Evolutionary conservation across 805 yeast genomes (phyloP).

Genomic region (Suhomyces tanzawaensis): DNA sequence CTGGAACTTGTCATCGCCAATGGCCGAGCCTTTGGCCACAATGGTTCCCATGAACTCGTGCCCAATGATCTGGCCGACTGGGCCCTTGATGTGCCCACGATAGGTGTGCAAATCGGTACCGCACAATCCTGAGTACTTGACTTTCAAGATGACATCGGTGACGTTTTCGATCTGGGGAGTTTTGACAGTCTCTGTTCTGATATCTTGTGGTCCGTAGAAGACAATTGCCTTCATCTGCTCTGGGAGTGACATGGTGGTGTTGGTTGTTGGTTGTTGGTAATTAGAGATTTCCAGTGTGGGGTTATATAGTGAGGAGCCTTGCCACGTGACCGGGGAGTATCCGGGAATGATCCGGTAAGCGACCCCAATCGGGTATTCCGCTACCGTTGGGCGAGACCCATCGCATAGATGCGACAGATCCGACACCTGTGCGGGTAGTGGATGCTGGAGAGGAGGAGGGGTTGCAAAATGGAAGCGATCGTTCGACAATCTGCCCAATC

Average conservation of each 20-base stretch:
- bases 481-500: too few relatives aligned
- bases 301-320: background rate
- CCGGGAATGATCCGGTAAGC: background rate
- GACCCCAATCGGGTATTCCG: too few relatives aligned
- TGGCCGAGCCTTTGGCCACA: constrained; percentile 35
- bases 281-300: background rate
- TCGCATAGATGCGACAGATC: too few relatives aligned
- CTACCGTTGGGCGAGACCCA: too few relatives aligned
- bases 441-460: too few relatives aligned
- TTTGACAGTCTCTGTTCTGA: constrained; percentile 38
- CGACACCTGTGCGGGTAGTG: too few relatives aligned
- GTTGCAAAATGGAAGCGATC: too few relatives aligned
- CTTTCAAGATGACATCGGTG: constrained; percentile 48
- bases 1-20: constrained; percentile 27
- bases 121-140: constrained; percentile 48
- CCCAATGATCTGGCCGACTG: constrained; percentile 45
- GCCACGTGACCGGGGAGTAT: background rate
- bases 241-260: constrained; percentile 6
- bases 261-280: background rate
- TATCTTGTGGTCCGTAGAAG: constrained; percentile 42
- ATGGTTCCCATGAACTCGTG: constrained; percentile 51
- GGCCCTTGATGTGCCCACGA: constrained; percentile 48
- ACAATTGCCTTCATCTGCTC: constrained; percentile 49
- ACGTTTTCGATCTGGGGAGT: constrained; percentile 37
- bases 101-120: constrained; percentile 56